These are phyloP conservation scores for Psophocarpus tetragonolobus DNA, from an alignment of 306 rosid genomes.

Conservation along the genomic window DNA sequence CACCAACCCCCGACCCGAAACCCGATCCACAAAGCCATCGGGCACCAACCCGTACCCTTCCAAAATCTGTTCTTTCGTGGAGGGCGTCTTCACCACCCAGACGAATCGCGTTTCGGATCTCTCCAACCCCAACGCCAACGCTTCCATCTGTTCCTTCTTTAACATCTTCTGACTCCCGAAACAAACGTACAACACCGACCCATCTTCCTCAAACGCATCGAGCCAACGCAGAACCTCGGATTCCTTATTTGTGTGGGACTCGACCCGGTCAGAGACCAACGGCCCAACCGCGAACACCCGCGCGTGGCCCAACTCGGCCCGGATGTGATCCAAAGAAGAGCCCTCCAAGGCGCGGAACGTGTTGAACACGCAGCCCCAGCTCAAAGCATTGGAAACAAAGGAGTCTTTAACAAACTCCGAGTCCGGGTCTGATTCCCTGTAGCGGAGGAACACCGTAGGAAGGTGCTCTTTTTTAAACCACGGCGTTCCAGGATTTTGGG, in stretches of 20 bases:
- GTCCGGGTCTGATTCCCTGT: constrained; percentile 49
- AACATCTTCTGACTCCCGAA: constrained; percentile 75
- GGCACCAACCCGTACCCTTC: constrained; percentile 48
- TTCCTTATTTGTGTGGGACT: not conserved
- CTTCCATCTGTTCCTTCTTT: constrained; percentile 53
- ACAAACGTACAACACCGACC: constrained; percentile 67
- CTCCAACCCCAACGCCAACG: constrained; percentile 68
- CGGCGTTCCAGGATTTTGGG: constrained; percentile 42
- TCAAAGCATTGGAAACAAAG: constrained; percentile 23
- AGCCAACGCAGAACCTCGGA: constrained; percentile 48
- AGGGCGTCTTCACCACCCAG: constrained; percentile 58
- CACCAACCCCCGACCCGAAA: constrained; percentile 48
- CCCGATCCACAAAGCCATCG: constrained; percentile 53
- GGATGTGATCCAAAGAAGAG: constrained; percentile 25
- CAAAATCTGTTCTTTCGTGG: not conserved
- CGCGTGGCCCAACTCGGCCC: not conserved
- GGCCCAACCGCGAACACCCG: constrained; percentile 58
- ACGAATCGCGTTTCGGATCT: constrained; percentile 46
- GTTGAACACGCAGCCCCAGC: constrained; percentile 59
- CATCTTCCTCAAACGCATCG: constrained; percentile 49
- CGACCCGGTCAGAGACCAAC: constrained; percentile 17
- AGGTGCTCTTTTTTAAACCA: constrained; percentile 51
- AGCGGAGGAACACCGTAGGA: constrained; percentile 34
- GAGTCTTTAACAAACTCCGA: constrained; percentile 43
- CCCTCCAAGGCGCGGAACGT: constrained; percentile 48